phyloP scores from a whole-genome alignment of 2,329 filamentous ascomycete species.

The Tolypocladium album region DNA sequence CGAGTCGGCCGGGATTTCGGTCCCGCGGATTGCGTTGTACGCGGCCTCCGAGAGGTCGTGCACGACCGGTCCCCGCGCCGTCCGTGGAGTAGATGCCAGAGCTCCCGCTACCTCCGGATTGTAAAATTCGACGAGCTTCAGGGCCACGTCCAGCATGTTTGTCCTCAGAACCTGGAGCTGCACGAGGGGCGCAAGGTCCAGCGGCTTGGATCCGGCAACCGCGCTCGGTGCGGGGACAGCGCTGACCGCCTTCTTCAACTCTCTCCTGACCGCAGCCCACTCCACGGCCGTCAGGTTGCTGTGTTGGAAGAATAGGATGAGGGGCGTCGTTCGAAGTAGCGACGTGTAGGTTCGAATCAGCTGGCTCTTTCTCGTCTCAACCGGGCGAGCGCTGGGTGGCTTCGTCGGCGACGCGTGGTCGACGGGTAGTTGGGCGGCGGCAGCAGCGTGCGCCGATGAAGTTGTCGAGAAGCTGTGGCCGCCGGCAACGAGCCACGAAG shows the following conservation, averaged over 20 bases:
- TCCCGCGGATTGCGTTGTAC: slow-evolving; percentile 34
- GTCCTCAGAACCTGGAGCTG: slow-evolving; percentile 80
- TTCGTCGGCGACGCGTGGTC: slow-evolving; percentile 57
- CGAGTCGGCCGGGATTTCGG: slow-evolving; percentile 24
- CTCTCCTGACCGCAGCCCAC: slow-evolving; percentile 32
- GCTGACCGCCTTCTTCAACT: slow-evolving; percentile 30
- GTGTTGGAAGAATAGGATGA: slow-evolving; percentile 74
- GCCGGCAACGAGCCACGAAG: slow-evolving; percentile 9
- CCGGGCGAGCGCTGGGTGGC: slow-evolving; percentile 76
- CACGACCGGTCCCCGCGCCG: slow-evolving; percentile 21
- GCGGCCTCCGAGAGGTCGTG: slow-evolving; percentile 45
- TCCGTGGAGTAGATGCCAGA: slow-evolving; percentile 17
- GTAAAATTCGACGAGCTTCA: slow-evolving; percentile 81
- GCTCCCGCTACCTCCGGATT: slow-evolving; percentile 34
- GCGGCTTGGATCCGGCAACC: slow-evolving; percentile 15
- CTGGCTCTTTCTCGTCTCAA: slow-evolving; percentile 85
- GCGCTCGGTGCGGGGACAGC: slow-evolving; percentile 24
- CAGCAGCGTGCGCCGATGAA: slow-evolving; percentile 10
- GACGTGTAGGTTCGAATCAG: slow-evolving; percentile 79
- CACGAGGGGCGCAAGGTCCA: slow-evolving; percentile 47
- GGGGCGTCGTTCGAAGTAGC: slow-evolving; percentile 70
- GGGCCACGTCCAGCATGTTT: slow-evolving; percentile 75
- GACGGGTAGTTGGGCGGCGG: slow-evolving; percentile 24
- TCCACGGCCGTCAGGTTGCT: slow-evolving; percentile 62
- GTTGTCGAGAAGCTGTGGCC: slow-evolving; percentile 16